These are phyloP conservation scores for Heritiera littoralis DNA, from an alignment of 345 rosid genomes.

Conservation along the genomic window DNA sequence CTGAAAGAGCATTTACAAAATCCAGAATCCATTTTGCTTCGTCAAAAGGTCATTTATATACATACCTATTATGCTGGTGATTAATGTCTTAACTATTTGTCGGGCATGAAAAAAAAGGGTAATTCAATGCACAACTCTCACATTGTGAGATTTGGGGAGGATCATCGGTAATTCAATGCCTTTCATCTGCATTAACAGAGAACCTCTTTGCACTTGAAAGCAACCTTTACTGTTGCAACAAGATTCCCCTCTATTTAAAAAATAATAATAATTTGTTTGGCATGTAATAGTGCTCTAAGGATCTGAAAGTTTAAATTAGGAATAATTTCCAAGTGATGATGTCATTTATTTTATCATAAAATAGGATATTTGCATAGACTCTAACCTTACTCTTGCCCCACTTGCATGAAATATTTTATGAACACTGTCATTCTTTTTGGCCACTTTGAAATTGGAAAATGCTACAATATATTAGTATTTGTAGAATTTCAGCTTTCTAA, in stretches of 20 bases:
- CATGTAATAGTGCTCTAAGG: constrained; percentile 7
- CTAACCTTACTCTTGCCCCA: neutral
- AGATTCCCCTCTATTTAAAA: no score
- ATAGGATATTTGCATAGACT: constrained; percentile 1
- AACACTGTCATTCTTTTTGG: neutral
- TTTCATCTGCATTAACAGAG: no score
- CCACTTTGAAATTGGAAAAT: neutral
- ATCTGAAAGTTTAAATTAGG: constrained; percentile 25
- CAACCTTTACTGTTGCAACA: no score
- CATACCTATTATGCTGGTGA: neutral
- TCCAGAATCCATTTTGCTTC: constrained; percentile 51
- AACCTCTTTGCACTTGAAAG: no score
- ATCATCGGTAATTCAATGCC: no score
- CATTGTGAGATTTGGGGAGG: no score
- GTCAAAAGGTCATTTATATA: neutral
- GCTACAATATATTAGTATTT: neutral
- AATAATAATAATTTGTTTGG: neutral
- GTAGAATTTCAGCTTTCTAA: neutral
- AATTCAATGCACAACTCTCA: no score
- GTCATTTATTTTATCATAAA: constrained; percentile 32
- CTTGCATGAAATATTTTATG: neutral
- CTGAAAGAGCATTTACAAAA: constrained; percentile 52
- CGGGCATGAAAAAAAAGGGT: neutral
- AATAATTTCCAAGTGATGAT: constrained; percentile 53
- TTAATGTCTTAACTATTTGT: neutral